Percentiles rank a stretch among this genome's conserved stretches.
Evolutionary conservation across 768 basidiomycete genomes (phyloP).

Genomic region (Boletus patriciae): DNA sequence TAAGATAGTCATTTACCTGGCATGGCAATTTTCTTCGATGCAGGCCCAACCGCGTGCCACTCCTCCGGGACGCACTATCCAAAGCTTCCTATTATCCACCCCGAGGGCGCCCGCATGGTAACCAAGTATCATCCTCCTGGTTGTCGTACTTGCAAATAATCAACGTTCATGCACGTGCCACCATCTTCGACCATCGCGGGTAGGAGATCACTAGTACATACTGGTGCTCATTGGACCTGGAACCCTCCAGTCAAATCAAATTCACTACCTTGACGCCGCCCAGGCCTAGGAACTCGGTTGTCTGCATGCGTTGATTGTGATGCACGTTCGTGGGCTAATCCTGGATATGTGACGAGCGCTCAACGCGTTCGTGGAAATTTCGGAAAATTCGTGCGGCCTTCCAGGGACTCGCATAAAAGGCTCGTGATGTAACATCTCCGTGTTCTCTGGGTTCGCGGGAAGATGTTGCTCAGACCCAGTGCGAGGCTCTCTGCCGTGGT

Average conservation of each 20-base stretch:
- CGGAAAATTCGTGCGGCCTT: too few relatives aligned
- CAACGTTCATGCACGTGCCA: not conserved
- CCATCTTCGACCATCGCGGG: not conserved
- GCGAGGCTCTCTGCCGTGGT: constrained; percentile 4
- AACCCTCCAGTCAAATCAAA: not conserved
- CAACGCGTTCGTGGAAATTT: constrained; percentile 6
- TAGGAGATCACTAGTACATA: too few relatives aligned
- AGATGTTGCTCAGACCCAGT: constrained; percentile 13
- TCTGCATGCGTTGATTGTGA: not conserved
- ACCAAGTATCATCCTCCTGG: too few relatives aligned
- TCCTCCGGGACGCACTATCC: not conserved
- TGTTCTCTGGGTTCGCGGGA: not conserved
- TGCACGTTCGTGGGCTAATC: constrained; percentile 24
- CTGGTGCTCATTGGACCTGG: too few relatives aligned
- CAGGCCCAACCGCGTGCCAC: not conserved
- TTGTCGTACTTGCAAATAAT: too few relatives aligned
- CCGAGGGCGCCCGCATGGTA: too few relatives aligned
- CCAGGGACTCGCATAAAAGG: constrained; percentile 10
- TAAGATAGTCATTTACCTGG: constrained; percentile 13
- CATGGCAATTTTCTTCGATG: not conserved
- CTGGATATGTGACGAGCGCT: not conserved
- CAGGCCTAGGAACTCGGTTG: not conserved
- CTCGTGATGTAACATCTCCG: not conserved
- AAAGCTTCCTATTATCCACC: not conserved
- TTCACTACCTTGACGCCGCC: too few relatives aligned